These are phyloP conservation scores for Gloeophyllum trabeum DNA, from an alignment of 768 basidiomycete species.

Conservation along the genomic window DNA sequence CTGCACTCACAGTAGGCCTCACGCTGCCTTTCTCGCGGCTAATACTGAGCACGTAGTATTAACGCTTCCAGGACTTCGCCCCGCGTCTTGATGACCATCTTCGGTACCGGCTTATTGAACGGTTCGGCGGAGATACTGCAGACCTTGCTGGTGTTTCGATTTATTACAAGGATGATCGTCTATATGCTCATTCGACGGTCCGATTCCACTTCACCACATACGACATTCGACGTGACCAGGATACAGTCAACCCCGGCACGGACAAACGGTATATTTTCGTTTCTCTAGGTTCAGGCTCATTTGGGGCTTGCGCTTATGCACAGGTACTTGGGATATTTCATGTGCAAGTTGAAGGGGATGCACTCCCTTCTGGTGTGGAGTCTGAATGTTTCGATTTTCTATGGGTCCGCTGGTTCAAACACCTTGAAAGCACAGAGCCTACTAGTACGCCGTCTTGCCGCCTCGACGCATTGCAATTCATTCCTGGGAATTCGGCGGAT, in stretches of 20 bases:
- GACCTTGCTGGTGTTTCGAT: background rate
- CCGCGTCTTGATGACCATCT: conserved; percentile 18
- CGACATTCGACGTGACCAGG: conserved; percentile 27
- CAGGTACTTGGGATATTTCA: conserved; percentile 18
- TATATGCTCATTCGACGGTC: conserved; percentile 20
- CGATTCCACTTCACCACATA: conserved; percentile 31
- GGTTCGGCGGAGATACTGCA: background rate
- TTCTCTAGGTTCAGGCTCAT: conserved; percentile 7
- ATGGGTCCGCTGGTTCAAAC: background rate
- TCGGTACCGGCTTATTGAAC: conserved; percentile 14
- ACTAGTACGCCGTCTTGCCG: too few species aligned
- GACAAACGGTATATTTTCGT: conserved; percentile 21
- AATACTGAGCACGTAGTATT: too few species aligned
- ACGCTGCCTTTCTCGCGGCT: background rate
- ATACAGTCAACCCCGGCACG: conserved; percentile 25
- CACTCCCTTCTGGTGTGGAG: too few species aligned
- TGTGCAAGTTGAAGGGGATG: conserved; percentile 10
- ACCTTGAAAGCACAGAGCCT: background rate
- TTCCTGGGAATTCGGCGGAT: conserved; percentile 13
- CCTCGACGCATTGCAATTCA: conserved; percentile 27
- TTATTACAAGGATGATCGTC: conserved; percentile 8
- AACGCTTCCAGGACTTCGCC: conserved; percentile 20
- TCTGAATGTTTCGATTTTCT: conserved; percentile 19
- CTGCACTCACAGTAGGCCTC: background rate
- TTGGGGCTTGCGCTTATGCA: conserved; percentile 15